phyloP scores from a whole-genome alignment of 1,139 yeast species.

The Taphrina wiesneri region DNA sequence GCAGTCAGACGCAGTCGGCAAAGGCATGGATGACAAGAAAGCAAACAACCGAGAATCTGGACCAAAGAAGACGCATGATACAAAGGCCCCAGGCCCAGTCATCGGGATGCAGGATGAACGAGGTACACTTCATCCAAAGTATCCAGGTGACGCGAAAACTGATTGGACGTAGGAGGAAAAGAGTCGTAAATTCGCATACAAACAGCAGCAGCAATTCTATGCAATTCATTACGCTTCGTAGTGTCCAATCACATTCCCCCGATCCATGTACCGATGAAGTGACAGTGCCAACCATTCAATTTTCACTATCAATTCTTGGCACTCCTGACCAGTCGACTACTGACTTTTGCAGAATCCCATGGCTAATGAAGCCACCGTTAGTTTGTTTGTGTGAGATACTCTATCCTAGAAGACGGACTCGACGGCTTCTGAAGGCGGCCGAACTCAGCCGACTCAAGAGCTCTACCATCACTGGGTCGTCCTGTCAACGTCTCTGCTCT shows the following conservation, averaged over 20 bases:
- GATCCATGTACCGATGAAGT: no score
- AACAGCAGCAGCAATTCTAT: background rate
- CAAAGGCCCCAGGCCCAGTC: slow-evolving; percentile 23
- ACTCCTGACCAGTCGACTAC: background rate
- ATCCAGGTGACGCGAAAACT: background rate
- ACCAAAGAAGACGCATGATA: slow-evolving; percentile 6
- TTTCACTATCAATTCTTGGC: background rate
- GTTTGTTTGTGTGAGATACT: background rate
- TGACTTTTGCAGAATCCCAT: background rate
- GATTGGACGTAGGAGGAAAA: background rate
- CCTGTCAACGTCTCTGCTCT: no score
- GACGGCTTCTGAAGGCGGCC: no score
- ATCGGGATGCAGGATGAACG: slow-evolving; percentile 33
- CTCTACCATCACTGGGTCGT: no score
- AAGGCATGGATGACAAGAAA: slow-evolving; percentile 2
- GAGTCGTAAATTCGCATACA: background rate
- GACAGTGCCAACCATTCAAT: no score
- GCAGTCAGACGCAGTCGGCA: slow-evolving; percentile 19
- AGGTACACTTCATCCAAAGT: background rate
- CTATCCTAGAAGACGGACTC: background rate
- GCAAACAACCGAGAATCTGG: background rate
- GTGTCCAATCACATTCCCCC: background rate
- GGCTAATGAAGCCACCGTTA: background rate
- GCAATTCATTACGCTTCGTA: background rate
- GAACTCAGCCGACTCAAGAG: no score